Evolutionary conservation across 148 eudicot genomes (phyloP).

Genomic region (Diospyros kaki): DNA sequence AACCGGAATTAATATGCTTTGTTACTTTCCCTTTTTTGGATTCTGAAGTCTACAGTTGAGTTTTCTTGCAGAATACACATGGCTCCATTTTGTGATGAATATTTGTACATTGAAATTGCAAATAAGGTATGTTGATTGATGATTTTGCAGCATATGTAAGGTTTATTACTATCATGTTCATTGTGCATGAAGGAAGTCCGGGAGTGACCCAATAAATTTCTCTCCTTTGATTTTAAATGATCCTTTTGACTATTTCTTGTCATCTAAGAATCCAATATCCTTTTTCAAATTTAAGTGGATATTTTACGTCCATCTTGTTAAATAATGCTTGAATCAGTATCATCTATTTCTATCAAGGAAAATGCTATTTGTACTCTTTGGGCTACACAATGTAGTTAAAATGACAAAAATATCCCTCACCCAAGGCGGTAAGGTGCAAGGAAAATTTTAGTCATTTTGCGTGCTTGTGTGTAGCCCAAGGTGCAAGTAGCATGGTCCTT

Average conservation of each 20-base stretch:
- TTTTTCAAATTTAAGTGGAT: no score
- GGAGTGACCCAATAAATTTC: neutral
- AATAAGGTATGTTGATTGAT: conserved; percentile 51
- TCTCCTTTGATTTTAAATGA: neutral
- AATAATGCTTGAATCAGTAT: neutral
- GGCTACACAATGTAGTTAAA: no score
- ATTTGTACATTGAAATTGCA: conserved; percentile 80
- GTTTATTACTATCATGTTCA: neutral
- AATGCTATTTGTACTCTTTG: no score
- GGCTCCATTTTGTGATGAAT: conserved; percentile 98
- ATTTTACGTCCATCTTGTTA: neutral
- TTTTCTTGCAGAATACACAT: conserved; percentile 76
- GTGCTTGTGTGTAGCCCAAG: no score
- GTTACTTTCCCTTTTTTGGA: neutral
- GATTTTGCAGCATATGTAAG: neutral
- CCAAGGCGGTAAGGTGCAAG: no score
- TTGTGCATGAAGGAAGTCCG: neutral
- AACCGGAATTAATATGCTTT: neutral
- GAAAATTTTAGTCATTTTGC: no score
- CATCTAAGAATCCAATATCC: neutral
- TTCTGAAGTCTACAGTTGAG: conserved; percentile 18
- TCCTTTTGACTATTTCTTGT: neutral
- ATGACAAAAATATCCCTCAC: no score
- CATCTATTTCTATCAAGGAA: no score
- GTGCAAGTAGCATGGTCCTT: no score